Percentiles rank a stretch among this genome's conserved stretches.
phyloP scores from a whole-genome alignment of 768 basidiomycete genomes.

The Russula griseocarnosa region DNA sequence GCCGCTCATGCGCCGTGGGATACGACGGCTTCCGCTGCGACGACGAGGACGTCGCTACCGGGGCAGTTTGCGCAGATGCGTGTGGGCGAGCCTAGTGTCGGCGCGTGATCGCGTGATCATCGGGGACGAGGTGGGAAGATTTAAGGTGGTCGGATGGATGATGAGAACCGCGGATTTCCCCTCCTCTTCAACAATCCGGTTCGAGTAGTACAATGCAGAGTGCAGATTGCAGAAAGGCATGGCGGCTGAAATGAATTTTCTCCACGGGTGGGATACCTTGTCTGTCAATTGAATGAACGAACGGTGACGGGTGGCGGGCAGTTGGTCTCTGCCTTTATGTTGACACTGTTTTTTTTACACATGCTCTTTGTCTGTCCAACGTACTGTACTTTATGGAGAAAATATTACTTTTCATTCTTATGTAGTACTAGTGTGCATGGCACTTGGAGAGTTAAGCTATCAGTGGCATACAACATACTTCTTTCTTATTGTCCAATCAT shows the following conservation, averaged over 20 bases:
- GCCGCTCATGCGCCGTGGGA: conserved; percentile 20
- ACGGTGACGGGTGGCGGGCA: neutral
- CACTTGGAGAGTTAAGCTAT: too few species aligned
- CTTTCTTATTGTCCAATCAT: too few species aligned
- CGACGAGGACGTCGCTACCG: neutral
- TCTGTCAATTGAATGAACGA: neutral
- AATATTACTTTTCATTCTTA: too few species aligned
- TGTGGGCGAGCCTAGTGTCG: conserved; percentile 25
- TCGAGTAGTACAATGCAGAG: neutral
- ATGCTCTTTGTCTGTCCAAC: too few species aligned
- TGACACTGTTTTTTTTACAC: too few species aligned
- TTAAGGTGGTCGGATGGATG: neutral
- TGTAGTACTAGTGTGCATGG: too few species aligned
- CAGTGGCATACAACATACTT: too few species aligned
- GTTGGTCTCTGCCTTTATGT: neutral
- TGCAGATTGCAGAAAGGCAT: neutral
- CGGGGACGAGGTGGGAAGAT: neutral
- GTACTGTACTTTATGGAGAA: too few species aligned
- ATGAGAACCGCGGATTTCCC: too few species aligned
- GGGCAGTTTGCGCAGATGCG: conserved; percentile 28
- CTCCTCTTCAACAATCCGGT: neutral
- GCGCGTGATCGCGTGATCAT: conserved; percentile 22
- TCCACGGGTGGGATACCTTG: neutral
- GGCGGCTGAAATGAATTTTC: neutral
- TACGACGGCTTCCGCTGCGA: neutral